These are phyloP conservation scores for Fusarium sp. DNA, from an alignment of 2,329 filamentous ascomycete genomes.

Conservation along the genomic window DNA sequence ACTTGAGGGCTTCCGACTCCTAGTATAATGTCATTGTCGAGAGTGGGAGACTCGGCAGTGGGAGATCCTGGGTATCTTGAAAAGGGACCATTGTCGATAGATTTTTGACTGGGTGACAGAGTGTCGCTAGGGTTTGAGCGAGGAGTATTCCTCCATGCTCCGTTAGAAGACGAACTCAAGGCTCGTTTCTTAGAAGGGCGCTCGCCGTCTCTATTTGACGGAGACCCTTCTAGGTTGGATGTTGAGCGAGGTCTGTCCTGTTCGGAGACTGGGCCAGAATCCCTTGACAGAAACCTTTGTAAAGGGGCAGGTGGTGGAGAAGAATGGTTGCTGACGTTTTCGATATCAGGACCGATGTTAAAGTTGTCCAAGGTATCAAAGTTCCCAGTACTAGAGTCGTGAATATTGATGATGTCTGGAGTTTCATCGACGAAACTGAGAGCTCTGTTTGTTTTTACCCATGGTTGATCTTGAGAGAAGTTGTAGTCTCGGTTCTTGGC, in stretches of 20 bases:
- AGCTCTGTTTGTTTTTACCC: conserved; percentile 48
- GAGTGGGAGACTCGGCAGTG: conserved; percentile 17
- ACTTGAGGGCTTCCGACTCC: conserved; percentile 17
- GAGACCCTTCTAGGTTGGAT: not conserved
- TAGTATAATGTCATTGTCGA: conserved; percentile 16
- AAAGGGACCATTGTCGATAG: conserved; percentile 22
- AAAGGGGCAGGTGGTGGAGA: conserved; percentile 20
- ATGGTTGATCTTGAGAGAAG: conserved; percentile 49
- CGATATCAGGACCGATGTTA: conserved; percentile 4
- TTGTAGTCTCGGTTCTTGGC: conserved; percentile 39
- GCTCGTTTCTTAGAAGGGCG: conserved; percentile 44
- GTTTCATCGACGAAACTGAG: conserved; percentile 52
- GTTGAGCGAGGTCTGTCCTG: conserved; percentile 11
- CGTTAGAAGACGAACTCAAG: conserved; percentile 37
- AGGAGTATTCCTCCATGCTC: conserved; percentile 29
- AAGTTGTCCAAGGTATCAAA: conserved; percentile 32
- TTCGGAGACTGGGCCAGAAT: conserved; percentile 10
- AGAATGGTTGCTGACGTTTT: conserved; percentile 24
- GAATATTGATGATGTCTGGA: conserved; percentile 49
- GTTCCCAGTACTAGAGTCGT: conserved; percentile 40
- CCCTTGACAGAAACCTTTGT: conserved; percentile 11
- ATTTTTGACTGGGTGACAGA: conserved; percentile 36
- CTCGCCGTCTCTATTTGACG: conserved; percentile 11
- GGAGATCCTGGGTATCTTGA: conserved; percentile 20
- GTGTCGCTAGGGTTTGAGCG: conserved; percentile 27